Evolutionary conservation across 2,329 filamentous ascomycete genomes (phyloP).

Genomic region (Fusarium xyrophilum): DNA sequence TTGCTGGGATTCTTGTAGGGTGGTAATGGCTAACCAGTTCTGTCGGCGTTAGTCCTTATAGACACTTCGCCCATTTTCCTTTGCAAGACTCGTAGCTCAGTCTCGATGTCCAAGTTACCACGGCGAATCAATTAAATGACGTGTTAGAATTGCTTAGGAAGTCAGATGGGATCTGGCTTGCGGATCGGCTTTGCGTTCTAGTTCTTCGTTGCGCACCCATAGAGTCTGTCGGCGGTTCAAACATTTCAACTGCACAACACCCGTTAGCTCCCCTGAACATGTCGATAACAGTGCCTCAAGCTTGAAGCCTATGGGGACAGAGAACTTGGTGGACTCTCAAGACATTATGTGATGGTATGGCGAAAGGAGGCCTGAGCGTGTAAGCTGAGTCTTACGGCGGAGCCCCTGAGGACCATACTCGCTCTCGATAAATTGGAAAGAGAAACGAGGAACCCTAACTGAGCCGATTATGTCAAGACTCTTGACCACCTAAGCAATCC

Average conservation of each 20-base stretch:
- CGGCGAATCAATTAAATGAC: no score
- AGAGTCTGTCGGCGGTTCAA: no score
- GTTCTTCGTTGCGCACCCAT: not conserved
- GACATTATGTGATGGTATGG: not conserved
- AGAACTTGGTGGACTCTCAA: accelerated
- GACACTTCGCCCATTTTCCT: not conserved
- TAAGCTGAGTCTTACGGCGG: no score
- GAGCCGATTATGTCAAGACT: accelerated
- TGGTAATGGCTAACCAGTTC: not conserved
- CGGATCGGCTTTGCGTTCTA: no score
- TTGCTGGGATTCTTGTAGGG: not conserved
- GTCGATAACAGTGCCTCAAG: accelerated
- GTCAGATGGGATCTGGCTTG: not conserved
- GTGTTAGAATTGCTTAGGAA: accelerated
- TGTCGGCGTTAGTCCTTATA: not conserved
- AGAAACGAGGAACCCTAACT: accelerated
- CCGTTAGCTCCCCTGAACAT: not conserved
- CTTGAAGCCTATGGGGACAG: accelerated
- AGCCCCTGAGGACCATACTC: not conserved
- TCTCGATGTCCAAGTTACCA: no score
- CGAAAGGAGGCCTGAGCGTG: not conserved
- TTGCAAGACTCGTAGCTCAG: not conserved
- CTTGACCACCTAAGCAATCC: no score
- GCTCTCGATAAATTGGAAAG: no score
- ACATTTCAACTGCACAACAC: no score